These are phyloP conservation scores for Cercospora sesami DNA, from an alignment of 2,329 filamentous ascomycete species.

Conservation along the genomic window DNA sequence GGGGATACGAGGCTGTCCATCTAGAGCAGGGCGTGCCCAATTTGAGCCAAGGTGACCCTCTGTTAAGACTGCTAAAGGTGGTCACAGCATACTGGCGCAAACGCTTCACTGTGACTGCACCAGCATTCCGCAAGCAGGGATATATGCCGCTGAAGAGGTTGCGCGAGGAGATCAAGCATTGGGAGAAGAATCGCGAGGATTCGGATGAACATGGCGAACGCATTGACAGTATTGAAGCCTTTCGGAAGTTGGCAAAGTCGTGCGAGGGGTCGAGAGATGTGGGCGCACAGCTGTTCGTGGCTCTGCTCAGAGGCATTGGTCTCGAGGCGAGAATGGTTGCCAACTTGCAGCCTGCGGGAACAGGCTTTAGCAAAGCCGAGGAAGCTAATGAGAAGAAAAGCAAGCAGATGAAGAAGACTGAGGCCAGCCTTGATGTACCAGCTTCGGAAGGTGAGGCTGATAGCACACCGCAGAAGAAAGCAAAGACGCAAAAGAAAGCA, in stretches of 20 bases:
- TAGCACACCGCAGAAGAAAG: constrained; percentile 15
- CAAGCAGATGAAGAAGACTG: constrained; percentile 33
- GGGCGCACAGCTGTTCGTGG: constrained; percentile 86
- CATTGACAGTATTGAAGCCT: constrained; percentile 65
- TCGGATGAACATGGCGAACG: constrained; percentile 71
- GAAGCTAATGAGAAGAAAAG: constrained; percentile 61
- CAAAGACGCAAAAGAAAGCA: constrained; percentile 26
- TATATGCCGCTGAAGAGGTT: constrained; percentile 78
- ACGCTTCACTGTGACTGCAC: constrained; percentile 72
- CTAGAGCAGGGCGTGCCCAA: constrained; percentile 71
- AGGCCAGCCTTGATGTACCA: constrained; percentile 2
- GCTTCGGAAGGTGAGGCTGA: constrained; percentile 19
- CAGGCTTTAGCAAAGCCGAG: constrained; percentile 86
- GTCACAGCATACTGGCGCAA: constrained; percentile 88
- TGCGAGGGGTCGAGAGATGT: constrained; percentile 83
- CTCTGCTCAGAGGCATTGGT: constrained; percentile 74
- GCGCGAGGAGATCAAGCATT: constrained; percentile 71
- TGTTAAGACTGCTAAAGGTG: constrained; percentile 72
- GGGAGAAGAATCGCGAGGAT: constrained; percentile 63
- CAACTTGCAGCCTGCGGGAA: constrained; percentile 82
- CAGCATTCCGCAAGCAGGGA: constrained; percentile 82
- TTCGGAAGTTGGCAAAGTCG: constrained; percentile 65
- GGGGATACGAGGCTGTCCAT: constrained; percentile 67
- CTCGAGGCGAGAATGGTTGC: constrained; percentile 81
- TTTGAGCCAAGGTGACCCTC: constrained; percentile 78